Evolutionary conservation across 805 yeast genomes (phyloP), one percentile per base, ranked within the genome.

Genomic region (Yarrowia porcina): DNA sequence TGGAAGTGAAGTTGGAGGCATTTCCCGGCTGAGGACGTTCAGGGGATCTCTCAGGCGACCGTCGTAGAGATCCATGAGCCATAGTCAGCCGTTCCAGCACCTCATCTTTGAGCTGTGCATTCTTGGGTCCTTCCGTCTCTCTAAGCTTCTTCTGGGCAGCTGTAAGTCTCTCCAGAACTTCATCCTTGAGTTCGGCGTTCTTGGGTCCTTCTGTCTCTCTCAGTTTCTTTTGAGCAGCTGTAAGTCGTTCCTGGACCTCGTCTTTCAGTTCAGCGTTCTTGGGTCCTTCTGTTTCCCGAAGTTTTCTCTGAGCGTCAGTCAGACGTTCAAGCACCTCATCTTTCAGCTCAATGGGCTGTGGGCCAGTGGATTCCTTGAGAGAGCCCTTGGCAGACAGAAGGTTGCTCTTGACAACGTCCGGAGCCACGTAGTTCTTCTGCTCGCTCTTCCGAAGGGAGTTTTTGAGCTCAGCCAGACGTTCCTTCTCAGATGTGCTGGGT

Each of bases 401-500:
- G 11, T 65, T 49, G 28, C 64, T 65, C 56, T 65, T 61, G 20
- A 63, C 65, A 25, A 21, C 64, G 36, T 68, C 70, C 1, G 65
- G 66, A 6, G 68, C 65, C 20, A 65, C 47, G 47, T 64, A 63
- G 28, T 66, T 66, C 20, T 59, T 61, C 23, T 70, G 69, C 27
- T 57, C 61, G n/a, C 68, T 64, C 25, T 67, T 38, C 17, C 64
- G 61, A 28, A 69, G 65, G 6, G 66, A 65, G 15, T 66, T 63
- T 56, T 64, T 65, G 15, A 67, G 68, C 36, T 62, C 45, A 2
- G 63, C 64, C 7, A 69, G 54, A 0, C 65, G 60, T 28, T 67
- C 69, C 32, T 66, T 65, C 12, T 30, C 66, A 20, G 65, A 52
- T 15, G 59, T 25, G 32, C 44, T 36, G n/a, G 68, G 68, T 11